Evolutionary conservation across 2,329 filamentous ascomycete genomes (phyloP).

Genomic region (Fusarium burgessii): DNA sequence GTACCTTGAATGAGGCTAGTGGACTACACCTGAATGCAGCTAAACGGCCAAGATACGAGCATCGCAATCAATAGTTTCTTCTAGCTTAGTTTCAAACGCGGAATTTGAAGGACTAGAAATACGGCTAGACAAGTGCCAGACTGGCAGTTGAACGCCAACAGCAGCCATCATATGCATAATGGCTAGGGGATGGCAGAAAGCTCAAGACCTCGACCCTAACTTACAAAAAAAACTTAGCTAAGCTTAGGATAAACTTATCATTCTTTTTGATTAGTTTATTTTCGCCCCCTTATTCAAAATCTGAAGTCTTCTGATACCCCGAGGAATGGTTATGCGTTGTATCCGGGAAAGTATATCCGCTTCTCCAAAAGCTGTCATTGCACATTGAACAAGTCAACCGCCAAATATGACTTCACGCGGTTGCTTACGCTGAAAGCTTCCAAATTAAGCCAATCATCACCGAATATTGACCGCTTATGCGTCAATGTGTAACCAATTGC

Average conservation of each 20-base stretch:
- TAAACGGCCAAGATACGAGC: background rate
- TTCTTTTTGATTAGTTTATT: too few relatives aligned
- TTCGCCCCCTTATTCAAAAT: too few relatives aligned
- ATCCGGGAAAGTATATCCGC: accelerated
- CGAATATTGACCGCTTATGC: background rate
- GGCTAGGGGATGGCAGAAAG: too few relatives aligned
- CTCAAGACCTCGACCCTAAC: too few relatives aligned
- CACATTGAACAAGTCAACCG: background rate
- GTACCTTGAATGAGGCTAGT: background rate
- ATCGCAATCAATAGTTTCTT: background rate
- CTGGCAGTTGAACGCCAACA: background rate
- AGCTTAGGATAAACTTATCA: too few relatives aligned
- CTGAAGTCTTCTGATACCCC: too few relatives aligned
- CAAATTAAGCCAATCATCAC: background rate
- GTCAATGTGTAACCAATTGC: background rate
- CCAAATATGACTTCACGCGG: too few relatives aligned
- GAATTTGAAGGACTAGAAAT: too few relatives aligned
- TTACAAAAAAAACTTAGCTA: too few relatives aligned
- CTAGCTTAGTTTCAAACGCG: background rate
- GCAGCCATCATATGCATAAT: background rate
- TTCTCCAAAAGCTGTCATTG: too few relatives aligned
- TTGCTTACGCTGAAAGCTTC: background rate
- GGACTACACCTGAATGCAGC: too few relatives aligned
- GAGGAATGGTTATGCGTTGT: too few relatives aligned
- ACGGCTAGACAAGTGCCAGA: background rate